Evolutionary conservation across 768 basidiomycete genomes (phyloP).

Genomic region (Boletus rubropictus): DNA sequence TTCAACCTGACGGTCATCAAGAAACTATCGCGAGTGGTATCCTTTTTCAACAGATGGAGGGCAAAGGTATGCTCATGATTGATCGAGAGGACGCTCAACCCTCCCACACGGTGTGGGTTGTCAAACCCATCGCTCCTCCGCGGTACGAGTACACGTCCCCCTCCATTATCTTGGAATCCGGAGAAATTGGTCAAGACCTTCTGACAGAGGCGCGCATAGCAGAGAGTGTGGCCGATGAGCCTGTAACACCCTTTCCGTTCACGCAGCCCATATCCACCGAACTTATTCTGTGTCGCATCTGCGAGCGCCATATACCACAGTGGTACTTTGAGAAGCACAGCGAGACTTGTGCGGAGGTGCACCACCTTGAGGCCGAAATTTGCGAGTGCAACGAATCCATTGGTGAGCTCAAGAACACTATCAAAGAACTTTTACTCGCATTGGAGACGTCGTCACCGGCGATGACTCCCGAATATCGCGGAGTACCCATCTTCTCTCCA

Average conservation of each 20-base stretch:
- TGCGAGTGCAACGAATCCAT: slow-evolving; percentile 91
- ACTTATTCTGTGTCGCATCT: slow-evolving; percentile 91
- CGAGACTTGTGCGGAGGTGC: slow-evolving; percentile 95
- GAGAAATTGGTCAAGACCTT: slow-evolving; percentile 37
- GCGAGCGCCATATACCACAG: slow-evolving; percentile 92
- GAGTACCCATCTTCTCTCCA: slow-evolving; percentile 76
- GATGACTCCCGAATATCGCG: slow-evolving; percentile 73
- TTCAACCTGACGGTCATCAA: slow-evolving; percentile 53
- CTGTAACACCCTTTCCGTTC: slow-evolving; percentile 69
- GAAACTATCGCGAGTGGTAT: slow-evolving; percentile 47
- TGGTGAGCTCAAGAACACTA: slow-evolving; percentile 77
- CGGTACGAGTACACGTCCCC: slow-evolving; percentile 64
- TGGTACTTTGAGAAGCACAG: slow-evolving; percentile 99
- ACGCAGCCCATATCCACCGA: slow-evolving; percentile 72
- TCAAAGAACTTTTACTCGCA: slow-evolving; percentile 68
- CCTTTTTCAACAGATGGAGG: slow-evolving; percentile 86
- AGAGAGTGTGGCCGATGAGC: slow-evolving; percentile 37
- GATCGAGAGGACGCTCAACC: slow-evolving; percentile 84
- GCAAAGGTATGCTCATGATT: slow-evolving; percentile 97
- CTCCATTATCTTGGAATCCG: slow-evolving; percentile 50
- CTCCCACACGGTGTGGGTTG: slow-evolving; percentile 98
- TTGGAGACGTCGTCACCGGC: slow-evolving; percentile 72
- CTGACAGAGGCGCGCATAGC: slow-evolving; percentile 34
- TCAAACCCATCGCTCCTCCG: slow-evolving; percentile 73
- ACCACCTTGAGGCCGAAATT: slow-evolving; percentile 94